phyloP scores from a whole-genome alignment of 345 rosid species.

The Ceriops tagal region DNA sequence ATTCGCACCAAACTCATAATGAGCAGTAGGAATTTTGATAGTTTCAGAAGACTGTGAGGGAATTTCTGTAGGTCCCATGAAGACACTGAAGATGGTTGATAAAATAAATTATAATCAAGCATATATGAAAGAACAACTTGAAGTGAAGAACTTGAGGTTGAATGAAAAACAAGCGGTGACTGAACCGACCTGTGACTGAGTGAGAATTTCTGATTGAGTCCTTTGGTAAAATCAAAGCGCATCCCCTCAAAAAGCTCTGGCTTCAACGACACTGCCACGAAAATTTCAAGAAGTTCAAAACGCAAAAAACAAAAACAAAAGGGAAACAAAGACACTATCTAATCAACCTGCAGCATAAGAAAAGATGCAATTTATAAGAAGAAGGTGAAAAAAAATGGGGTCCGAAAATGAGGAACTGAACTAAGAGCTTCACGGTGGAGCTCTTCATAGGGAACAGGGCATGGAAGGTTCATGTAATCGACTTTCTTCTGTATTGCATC shows the following conservation, averaged over 20 bases:
- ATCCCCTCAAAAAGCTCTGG: constrained; percentile 90
- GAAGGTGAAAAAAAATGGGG: not conserved
- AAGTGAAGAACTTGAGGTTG: not conserved
- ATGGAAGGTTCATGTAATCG: constrained; percentile 73
- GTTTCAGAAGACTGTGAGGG: constrained; percentile 87
- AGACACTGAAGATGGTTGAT: constrained; percentile 45
- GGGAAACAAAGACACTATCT: not conserved
- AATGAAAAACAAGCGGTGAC: not conserved
- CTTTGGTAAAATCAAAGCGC: constrained; percentile 91
- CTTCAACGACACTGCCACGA: constrained; percentile 81
- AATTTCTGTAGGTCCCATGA: constrained; percentile 89
- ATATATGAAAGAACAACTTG: not conserved
- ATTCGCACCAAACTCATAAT: constrained; percentile 95
- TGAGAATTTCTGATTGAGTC: constrained; percentile 77
- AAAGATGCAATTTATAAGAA: not conserved
- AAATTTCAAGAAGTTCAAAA: not conserved
- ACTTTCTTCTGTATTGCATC: constrained; percentile 48
- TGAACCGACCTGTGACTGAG: constrained; percentile 74
- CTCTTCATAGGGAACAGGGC: constrained; percentile 91
- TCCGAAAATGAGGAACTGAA: constrained; percentile 19
- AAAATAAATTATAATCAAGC: constrained; percentile 7
- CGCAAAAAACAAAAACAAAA: not conserved
- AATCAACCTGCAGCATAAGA: not conserved
- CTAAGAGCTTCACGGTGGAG: constrained; percentile 90
- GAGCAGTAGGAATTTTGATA: constrained; percentile 79